These are phyloP conservation scores for Phoma sp. DNA, from an alignment of 2,329 filamentous ascomycete species.

Conservation along the genomic window DNA sequence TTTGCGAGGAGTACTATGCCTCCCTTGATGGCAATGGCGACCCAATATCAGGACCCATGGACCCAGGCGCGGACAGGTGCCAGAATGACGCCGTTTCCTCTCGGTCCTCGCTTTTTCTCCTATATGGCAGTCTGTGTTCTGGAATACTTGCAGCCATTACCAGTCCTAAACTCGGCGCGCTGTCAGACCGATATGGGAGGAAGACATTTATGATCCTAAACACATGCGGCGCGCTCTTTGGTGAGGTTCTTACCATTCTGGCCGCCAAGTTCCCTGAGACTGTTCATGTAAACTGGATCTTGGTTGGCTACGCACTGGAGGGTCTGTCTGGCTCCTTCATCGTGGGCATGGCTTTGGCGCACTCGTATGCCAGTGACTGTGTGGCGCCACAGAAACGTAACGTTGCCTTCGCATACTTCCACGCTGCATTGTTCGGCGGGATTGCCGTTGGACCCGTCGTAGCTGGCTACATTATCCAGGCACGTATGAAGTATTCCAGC, in stretches of 20 bases:
- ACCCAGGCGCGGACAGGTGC: slow-evolving; percentile 68
- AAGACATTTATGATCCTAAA: slow-evolving; percentile 75
- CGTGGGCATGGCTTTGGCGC: slow-evolving; percentile 75
- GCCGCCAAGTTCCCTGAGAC: slow-evolving; percentile 76
- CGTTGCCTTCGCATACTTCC: slow-evolving; percentile 86
- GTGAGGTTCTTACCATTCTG: slow-evolving; percentile 78
- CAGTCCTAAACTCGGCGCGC: slow-evolving; percentile 79
- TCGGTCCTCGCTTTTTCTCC: slow-evolving; percentile 76
- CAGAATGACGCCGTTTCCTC: slow-evolving; percentile 78
- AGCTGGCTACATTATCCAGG: slow-evolving; percentile 77
- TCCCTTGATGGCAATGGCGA: slow-evolving; percentile 52
- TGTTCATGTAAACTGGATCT: slow-evolving; percentile 77
- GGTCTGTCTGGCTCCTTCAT: slow-evolving; percentile 90
- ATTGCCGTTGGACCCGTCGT: slow-evolving; percentile 85
- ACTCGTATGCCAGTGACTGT: slow-evolving; percentile 91
- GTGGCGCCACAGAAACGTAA: slow-evolving; percentile 79
- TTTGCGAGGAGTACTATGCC: slow-evolving; percentile 83
- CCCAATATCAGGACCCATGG: slow-evolving; percentile 47
- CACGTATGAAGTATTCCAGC: slow-evolving; percentile 37
- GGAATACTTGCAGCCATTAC: slow-evolving; percentile 81
- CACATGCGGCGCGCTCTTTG: slow-evolving; percentile 74
- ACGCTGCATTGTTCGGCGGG: slow-evolving; percentile 87
- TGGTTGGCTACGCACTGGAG: slow-evolving; percentile 79
- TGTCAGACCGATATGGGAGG: slow-evolving; percentile 88
- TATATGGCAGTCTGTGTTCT: slow-evolving; percentile 75